Percentiles rank a stretch among this genome's conserved stretches.
Evolutionary conservation across 2,329 filamentous ascomycete genomes (phyloP).

Genomic region (Westerdykella sp.): DNA sequence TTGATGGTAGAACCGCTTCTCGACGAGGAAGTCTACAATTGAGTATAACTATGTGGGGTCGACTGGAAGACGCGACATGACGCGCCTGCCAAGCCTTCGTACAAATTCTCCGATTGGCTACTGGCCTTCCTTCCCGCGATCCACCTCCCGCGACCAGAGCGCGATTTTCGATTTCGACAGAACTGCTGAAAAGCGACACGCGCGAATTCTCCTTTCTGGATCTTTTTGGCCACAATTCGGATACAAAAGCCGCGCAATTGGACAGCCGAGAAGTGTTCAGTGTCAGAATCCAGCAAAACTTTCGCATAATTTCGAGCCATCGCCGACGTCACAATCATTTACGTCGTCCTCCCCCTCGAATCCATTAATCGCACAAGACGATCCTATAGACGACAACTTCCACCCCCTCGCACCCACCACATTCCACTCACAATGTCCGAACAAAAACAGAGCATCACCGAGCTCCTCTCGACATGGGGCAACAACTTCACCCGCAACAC

Average conservation of each 20-base stretch:
- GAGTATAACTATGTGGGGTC: neutral
- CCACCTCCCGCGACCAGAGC: neutral
- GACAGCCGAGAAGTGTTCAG: no score
- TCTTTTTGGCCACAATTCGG: no score
- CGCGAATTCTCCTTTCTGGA: no score
- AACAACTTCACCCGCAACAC: conserved; percentile 39
- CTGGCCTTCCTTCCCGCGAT: neutral
- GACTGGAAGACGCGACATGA: conserved; percentile 2
- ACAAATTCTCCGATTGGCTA: neutral
- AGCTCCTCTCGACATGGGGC: conserved; percentile 27
- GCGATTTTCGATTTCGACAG: neutral
- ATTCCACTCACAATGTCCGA: neutral
- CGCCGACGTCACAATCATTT: neutral
- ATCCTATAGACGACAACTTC: neutral
- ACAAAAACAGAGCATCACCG: conserved; percentile 6
- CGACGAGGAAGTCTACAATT: neutral
- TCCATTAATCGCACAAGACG: neutral
- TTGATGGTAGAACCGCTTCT: no score
- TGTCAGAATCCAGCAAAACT: no score
- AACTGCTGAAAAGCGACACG: no score
- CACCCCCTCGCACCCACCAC: neutral
- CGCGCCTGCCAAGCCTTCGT: conserved; percentile 3
- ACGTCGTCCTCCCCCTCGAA: neutral
- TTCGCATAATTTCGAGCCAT: no score
- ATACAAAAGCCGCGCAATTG: no score